Evolutionary conservation across 2,329 filamentous ascomycete species (phyloP), one percentile per base, ranked within the genome.

Genomic region (Talaromyces sp.): DNA sequence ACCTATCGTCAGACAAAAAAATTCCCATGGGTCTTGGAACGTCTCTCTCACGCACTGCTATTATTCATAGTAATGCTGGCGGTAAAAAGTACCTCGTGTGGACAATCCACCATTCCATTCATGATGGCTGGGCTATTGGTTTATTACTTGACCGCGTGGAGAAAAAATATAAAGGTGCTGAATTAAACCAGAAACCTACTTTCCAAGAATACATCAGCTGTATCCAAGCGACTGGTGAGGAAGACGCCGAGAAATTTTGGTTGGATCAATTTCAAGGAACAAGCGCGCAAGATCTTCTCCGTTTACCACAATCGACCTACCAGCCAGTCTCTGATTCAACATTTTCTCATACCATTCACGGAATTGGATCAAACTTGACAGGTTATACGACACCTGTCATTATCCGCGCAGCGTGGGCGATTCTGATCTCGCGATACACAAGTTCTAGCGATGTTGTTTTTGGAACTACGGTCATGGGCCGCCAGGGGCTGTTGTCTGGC

Each of bases 121-220:
- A 97, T 66, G 93, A 97, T 70, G 94, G 93, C 0, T 92, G 88
- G 85, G 96, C 92, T 2, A 82, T 97, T 8, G 79, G 81, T 4
- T 76, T 95, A 14, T 74, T 97, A 1, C 91, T 95, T 67, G 78
- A 83, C 52, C 87, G 95, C 68, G 82, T 96, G 0, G 74, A 81
- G 16, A 78, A 75, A 18, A 86, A 87, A 1, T 96, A 96, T 65
- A 55, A 78, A 3, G 78, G 78, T 2, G 65, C 23, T 12, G 5
- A 14, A n/a, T 23, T 47, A 14, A 9, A 16, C 27, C 27, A n/a
- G 18, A 33, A 31, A 16, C 28, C 52, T 30, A 16, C 2, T 5
- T 60, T 60, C 5, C 59, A 60, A 14, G 14, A 30, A 2, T 60
- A 55, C 14, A 14, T 60, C 1, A 56, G 50, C 33, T 18, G 53